These are phyloP conservation scores for Euptelea pleiosperma DNA, from an alignment of 164 flowering plant genomes.

Conservation along the genomic window DNA sequence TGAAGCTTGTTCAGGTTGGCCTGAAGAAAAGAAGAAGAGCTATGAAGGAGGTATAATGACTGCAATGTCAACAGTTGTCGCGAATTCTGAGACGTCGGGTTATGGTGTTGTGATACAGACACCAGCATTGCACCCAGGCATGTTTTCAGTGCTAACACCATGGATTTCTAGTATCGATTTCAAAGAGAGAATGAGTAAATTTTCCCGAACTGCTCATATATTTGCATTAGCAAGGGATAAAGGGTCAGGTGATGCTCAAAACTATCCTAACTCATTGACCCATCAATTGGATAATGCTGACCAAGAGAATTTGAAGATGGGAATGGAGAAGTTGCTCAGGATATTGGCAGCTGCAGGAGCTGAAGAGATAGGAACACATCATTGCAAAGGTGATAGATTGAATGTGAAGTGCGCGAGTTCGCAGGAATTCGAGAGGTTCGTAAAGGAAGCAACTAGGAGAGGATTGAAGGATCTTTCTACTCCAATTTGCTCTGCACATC, in stretches of 20 bases:
- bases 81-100: slow-evolving; percentile 33
- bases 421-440: slow-evolving; percentile 54
- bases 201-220: slow-evolving; percentile 55
- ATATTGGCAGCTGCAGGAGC: slow-evolving; percentile 79
- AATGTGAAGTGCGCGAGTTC: slow-evolving; percentile 43
- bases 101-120: slow-evolving; percentile 65
- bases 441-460: slow-evolving; percentile 48
- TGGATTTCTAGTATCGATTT: slow-evolving; percentile 53
- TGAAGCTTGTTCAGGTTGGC: slow-evolving; percentile 17
- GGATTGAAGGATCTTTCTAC: slow-evolving; percentile 27
- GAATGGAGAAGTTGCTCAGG: slow-evolving; percentile 54
- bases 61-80: slow-evolving; percentile 53
- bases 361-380: slow-evolving; percentile 75
- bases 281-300: slow-evolving; percentile 41
- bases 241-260: slow-evolving; percentile 48
- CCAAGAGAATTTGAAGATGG: slow-evolving; percentile 41
- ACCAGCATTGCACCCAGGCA: slow-evolving; percentile 65
- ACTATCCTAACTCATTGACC: slow-evolving; percentile 28
- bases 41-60: slow-evolving; percentile 79
- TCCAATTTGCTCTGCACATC: slow-evolving; percentile 61
- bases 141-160: slow-evolving; percentile 56
- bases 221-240: slow-evolving; percentile 66
- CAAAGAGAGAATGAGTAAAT: slow-evolving; percentile 47
- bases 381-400: slow-evolving; percentile 38
- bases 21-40: slow-evolving; percentile 46